Conservation (phyloP, 805 yeast species). For the Cyberlindnera xishuangbannaensis region DNA sequence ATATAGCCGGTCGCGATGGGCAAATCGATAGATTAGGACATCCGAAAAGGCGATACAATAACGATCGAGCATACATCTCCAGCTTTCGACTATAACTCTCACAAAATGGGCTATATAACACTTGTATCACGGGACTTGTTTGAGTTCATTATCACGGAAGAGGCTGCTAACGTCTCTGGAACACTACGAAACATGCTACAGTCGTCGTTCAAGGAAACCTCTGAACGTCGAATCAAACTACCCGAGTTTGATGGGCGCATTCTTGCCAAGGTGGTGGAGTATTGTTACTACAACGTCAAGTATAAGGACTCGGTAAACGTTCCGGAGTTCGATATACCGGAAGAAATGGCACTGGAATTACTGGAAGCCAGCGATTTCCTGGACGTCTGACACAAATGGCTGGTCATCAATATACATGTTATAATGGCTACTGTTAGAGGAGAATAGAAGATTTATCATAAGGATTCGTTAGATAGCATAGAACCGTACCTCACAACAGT, state of each 20-base stretch:
- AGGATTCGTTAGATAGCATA: slow-evolving; percentile 17
- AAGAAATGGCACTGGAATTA: slow-evolving; percentile 88
- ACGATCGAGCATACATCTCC: too few species aligned
- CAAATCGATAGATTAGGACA: too few species aligned
- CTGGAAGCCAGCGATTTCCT: slow-evolving; percentile 90
- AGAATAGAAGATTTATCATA: too few species aligned
- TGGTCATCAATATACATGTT: too few species aligned
- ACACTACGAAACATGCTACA: slow-evolving; percentile 54
- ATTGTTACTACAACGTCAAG: slow-evolving; percentile 67
- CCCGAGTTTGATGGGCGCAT: slow-evolving; percentile 67
- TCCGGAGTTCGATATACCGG: slow-evolving; percentile 88
- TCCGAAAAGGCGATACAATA: too few species aligned
- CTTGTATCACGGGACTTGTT: slow-evolving; percentile 70
- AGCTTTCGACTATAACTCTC: too few species aligned
- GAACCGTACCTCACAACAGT: slow-evolving; percentile 41
- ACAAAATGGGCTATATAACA: slow-evolving; percentile 40
- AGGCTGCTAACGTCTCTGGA: slow-evolving; percentile 72
- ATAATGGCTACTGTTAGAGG: too few species aligned
- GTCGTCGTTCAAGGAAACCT: slow-evolving; percentile 54
- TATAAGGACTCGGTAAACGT: slow-evolving; percentile 54
- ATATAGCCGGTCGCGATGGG: too few species aligned
- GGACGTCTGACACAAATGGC: too few species aligned
- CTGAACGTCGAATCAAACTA: slow-evolving; percentile 46
- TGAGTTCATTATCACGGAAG: slow-evolving; percentile 54
- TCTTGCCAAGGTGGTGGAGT: slow-evolving; percentile 77